Percentiles rank a stretch among this genome's conserved stretches.
Evolutionary conservation across 495 filamentous ascomycete species (phyloP).

Genomic region (Penicillium lividum): DNA sequence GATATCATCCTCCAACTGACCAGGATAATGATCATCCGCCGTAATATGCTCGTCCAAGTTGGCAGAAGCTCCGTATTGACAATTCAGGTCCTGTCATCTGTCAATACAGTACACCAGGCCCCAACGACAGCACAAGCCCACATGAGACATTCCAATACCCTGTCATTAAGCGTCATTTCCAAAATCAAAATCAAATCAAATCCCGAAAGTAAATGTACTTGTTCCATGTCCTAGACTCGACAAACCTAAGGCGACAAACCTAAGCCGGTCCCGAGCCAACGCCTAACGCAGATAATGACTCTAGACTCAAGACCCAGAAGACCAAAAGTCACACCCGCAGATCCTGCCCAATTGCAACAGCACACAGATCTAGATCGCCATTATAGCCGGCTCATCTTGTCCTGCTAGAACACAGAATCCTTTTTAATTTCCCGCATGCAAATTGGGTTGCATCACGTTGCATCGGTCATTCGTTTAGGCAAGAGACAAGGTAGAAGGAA

Average conservation of each 20-base stretch:
- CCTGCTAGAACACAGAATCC: constrained; percentile 5
- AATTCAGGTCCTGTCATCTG: constrained; percentile 7
- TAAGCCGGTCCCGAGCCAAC: neutral
- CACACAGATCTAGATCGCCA: constrained; percentile 24
- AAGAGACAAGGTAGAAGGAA: constrained; percentile 14
- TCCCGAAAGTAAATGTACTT: neutral
- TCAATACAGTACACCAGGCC: neutral
- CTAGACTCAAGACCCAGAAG: neutral
- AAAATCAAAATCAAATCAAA: neutral
- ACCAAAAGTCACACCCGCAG: constrained; percentile 10
- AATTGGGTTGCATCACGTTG: constrained; percentile 34
- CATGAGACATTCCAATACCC: neutral
- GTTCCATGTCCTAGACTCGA: neutral
- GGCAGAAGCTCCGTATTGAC: neutral
- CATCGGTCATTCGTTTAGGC: constrained; percentile 26
- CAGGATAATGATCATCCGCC: constrained; percentile 9
- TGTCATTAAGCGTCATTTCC: neutral
- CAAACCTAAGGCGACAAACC: neutral
- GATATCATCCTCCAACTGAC: neutral
- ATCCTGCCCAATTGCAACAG: constrained; percentile 21
- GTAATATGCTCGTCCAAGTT: constrained; percentile 6
- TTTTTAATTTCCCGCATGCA: constrained; percentile 23
- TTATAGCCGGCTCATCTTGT: constrained; percentile 1
- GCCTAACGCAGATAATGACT: neutral
- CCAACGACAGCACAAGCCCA: neutral